Evolutionary conservation across 306 rosid genomes (phyloP).

Genomic region (Heteromeles arbutifolia): DNA sequence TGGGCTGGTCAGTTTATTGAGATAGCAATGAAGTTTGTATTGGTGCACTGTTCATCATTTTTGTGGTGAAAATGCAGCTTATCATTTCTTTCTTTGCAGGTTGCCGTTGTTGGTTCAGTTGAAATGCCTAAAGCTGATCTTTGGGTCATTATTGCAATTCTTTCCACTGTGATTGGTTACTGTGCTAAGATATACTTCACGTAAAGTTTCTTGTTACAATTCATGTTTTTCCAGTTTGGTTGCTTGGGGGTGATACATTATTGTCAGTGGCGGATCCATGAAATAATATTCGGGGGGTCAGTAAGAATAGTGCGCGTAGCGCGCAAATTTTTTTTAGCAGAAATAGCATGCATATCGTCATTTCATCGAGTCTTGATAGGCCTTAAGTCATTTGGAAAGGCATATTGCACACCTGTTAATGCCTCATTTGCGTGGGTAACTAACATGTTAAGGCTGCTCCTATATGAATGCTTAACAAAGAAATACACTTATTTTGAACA

Average conservation of each 20-base stretch:
- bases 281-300: no score
- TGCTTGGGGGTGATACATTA: background rate
- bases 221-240: background rate
- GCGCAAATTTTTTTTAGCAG: no score
- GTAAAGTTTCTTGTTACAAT: slow-evolving; percentile 38
- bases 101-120: slow-evolving; percentile 75
- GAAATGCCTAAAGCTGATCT: slow-evolving; percentile 89
- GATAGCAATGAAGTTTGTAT: slow-evolving; percentile 7
- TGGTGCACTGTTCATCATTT: background rate
- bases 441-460: no score
- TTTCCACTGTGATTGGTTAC: slow-evolving; percentile 87
- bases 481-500: no score
- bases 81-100: slow-evolving; percentile 41
- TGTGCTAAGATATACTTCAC: slow-evolving; percentile 94
- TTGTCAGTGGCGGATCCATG: no score
- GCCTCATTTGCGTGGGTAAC: no score
- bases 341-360: no score
- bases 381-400: no score
- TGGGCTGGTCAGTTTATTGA: slow-evolving; percentile 68
- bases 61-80: slow-evolving; percentile 20
- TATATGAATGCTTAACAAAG: no score
- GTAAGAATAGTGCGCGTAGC: no score
- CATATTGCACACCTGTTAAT: no score
- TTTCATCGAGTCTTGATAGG: no score
- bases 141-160: slow-evolving; percentile 75